Evolutionary conservation across 2,329 filamentous ascomycete genomes (phyloP), one percentile per base, ranked within the genome.

Genomic region (Penicillium palitans): DNA sequence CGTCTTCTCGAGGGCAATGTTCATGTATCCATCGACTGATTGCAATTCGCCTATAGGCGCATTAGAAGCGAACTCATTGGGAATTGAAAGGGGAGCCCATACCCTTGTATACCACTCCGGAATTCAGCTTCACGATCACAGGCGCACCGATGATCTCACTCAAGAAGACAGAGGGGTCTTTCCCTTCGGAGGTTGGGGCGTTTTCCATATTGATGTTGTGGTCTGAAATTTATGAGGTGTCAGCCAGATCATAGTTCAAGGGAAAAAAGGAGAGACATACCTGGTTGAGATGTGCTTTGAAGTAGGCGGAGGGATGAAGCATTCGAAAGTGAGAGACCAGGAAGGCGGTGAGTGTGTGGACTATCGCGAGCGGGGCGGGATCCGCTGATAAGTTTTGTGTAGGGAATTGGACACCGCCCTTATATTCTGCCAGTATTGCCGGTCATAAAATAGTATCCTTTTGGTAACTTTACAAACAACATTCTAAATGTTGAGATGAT

Each of bases 11-110:
- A 99, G 85, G 13, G 95, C 93, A 74, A 99, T 97, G 79, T 99
- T 99, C 95, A 99, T 99, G 79, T 98, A 99, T 52, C 95, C 95
- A 76, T 99, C 95, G 50, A 99, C 93, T 0, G 93, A 96, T 75
- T 98, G 93, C 39, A 98, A 84, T 74, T 97, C 92, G 67, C 95
- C 93, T 97, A 62, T 19, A 35, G 19, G 29, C 15, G 5, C 3
- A 47, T 68, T 52, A 65, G 55, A 12, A 35, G 6, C 12, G 17
- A 25, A 12, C 2, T 4, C 17, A 35, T 6, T 24, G 1, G 29
- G 17, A 39, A 24, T 40, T 42, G 17, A 25, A 25, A 46, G 17
- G 41, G 13, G 10, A 19, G 40, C 2, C 13, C n/a, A 35, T 46
- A 93, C 93, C 95, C 84, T 95, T 97, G 84, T 97, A 99, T 62